Conservation (phyloP, 78 protist genomes). For the Dictyostelium capitatum region DNA sequence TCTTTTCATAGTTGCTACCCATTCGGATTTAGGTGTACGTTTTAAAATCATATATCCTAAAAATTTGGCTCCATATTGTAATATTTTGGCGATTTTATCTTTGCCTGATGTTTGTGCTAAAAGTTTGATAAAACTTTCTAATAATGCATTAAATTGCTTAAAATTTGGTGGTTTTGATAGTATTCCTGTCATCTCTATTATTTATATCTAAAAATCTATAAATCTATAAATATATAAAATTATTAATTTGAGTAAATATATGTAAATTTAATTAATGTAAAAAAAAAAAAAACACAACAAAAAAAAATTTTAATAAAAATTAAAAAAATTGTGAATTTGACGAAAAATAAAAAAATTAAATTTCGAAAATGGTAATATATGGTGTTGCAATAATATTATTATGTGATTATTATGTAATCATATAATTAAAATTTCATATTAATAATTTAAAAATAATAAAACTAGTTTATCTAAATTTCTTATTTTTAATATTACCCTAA, state of each 20-base stretch:
- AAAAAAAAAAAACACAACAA: not conserved
- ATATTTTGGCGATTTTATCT: slow-evolving; percentile 66
- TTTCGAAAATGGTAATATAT: too few species aligned
- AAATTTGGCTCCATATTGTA: slow-evolving; percentile 73
- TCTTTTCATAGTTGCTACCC: slow-evolving; percentile 4
- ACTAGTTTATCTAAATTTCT: too few species aligned
- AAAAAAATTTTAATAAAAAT: too few species aligned
- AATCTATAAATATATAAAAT: not conserved
- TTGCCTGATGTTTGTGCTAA: slow-evolving; percentile 74
- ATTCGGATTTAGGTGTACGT: not conserved
- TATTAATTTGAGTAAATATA: not conserved
- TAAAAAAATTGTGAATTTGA: not conserved
- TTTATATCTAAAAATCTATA: not conserved
- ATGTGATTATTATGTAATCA: too few species aligned
- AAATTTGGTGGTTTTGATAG: slow-evolving; percentile 39
- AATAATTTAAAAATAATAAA: too few species aligned
- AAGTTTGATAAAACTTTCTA: slow-evolving; percentile 55
- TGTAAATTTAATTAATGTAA: too few species aligned
- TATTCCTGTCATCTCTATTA: slow-evolving; percentile 1
- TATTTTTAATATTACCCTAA: too few species aligned
- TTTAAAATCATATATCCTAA: slow-evolving; percentile 36
- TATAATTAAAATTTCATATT: too few species aligned
- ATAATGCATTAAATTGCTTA: slow-evolving; percentile 4
- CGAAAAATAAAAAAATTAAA: not conserved
- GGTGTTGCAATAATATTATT: too few species aligned